Evolutionary conservation across 768 basidiomycete species (phyloP), one percentile per base, ranked within the genome.

Genomic region (Lentinula aciculospora): DNA sequence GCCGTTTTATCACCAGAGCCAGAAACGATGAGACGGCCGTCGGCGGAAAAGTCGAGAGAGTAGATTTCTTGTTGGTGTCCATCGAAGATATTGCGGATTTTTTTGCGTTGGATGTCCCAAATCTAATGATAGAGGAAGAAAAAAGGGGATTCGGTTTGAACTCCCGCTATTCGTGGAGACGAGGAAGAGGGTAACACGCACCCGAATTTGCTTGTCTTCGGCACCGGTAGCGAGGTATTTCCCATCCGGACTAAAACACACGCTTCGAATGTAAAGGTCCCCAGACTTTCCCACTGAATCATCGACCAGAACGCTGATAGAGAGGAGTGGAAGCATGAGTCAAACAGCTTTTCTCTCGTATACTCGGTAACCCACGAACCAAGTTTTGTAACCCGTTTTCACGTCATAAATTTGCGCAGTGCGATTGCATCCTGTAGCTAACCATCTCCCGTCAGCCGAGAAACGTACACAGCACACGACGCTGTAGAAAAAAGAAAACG

Each of bases 331-430:
- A n/a, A n/a, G n/a, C n/a, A n/a, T n/a, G n/a, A n/a, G 36, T 54
- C 2, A 36, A 37, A 42, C n/a, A n/a, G n/a, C n/a, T n/a, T n/a
- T n/a, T n/a, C n/a, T n/a, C n/a, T n/a, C n/a, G 37, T 36, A 3
- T 27, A n/a, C 39, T 13, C 13, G 21, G 10, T 34, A 36, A 5
- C 51, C 10, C 19, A 53, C 51, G 32, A 15, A 94, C 94, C 89
- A 94, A 29, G 87, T 87, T 73, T 92, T 93, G 0, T 67, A 69
- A 6, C 95, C 95, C 0, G 90, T 88, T 72, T 89, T 89, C 27
- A 89, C 89, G 68, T 98, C 93, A 69, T 91, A 98, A 57, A 98
- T 94, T 71, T 97, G 94, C 19, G 94, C 93, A 0, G 93, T 92
- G 40, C 92, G 81, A 73, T 98, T 98, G 73, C 95, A 98, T 12